These are phyloP conservation scores for Talaromyces amestolkiae DNA, from an alignment of 2,329 filamentous ascomycete genomes.

Conservation along the genomic window DNA sequence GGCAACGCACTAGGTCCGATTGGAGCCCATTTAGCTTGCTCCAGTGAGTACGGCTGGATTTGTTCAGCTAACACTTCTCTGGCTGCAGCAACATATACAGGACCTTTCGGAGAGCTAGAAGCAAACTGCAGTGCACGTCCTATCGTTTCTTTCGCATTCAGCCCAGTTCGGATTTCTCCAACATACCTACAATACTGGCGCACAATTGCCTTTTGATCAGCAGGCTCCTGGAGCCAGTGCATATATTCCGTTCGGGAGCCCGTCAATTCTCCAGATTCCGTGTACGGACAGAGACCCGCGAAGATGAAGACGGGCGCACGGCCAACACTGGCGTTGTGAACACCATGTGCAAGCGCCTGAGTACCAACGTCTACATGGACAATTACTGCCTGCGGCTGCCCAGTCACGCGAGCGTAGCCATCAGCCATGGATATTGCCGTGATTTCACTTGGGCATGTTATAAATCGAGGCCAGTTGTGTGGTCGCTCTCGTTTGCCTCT, in stretches of 20 bases:
- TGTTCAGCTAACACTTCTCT: conserved; percentile 78
- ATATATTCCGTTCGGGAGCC: conserved; percentile 73
- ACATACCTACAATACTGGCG: conserved; percentile 76
- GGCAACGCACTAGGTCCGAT: conserved; percentile 63
- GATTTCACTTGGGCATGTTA: conserved; percentile 79
- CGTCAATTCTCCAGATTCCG: conserved; percentile 67
- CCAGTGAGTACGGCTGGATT: conserved; percentile 63
- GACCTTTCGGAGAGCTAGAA: conserved; percentile 66
- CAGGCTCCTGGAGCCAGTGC: conserved; percentile 75
- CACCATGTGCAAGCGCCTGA: conserved; percentile 63
- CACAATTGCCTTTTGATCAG: conserved; percentile 71
- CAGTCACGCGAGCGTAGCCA: conserved; percentile 68
- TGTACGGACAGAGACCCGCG: conserved; percentile 67
- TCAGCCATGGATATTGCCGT: conserved; percentile 78
- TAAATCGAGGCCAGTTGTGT: conserved; percentile 27
- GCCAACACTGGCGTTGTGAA: conserved; percentile 70
- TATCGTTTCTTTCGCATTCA: conserved; percentile 79
- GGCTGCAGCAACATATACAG: conserved; percentile 71
- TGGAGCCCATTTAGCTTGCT: conserved; percentile 65
- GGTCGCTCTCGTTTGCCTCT: conserved; percentile 62
- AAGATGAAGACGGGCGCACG: conserved; percentile 70
- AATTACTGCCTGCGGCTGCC: conserved; percentile 58
- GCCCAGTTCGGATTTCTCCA: conserved; percentile 73
- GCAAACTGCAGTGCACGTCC: conserved; percentile 77
- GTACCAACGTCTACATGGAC: conserved; percentile 77